phyloP scores from a whole-genome alignment of 352 stramenopile species.

The Sclerospora graminicola region DNA sequence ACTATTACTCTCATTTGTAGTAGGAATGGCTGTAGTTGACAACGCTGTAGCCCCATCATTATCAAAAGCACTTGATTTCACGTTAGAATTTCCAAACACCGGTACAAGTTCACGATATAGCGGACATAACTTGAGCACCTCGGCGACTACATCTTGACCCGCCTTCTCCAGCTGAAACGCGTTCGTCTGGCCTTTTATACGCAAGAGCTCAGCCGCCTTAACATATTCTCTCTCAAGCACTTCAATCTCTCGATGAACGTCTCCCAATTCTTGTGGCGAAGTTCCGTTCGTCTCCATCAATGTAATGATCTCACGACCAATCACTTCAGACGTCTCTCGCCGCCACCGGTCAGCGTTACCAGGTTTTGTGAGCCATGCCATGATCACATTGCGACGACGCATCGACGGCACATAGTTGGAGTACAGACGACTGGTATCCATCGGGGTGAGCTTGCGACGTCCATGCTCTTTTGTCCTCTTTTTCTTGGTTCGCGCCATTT shows the following conservation, averaged over 20 bases:
- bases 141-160: conserved; percentile 3
- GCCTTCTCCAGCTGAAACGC: conserved; percentile 13
- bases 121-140: conserved; percentile 16
- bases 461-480: conserved; percentile 1
- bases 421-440: conserved; percentile 10
- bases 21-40: not conserved
- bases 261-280: conserved; percentile 2
- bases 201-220: conserved; percentile 9
- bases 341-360: conserved; percentile 27
- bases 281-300: conserved; percentile 11
- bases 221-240: conserved; percentile 13
- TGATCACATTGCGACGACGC: conserved; percentile 19
- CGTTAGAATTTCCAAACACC: conserved; percentile 6
- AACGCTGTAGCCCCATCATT: not conserved
- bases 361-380: conserved; percentile 22
- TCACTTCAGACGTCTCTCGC: conserved; percentile 6
- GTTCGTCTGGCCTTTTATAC: conserved; percentile 8
- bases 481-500: conserved; percentile 5
- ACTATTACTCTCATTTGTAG: not conserved
- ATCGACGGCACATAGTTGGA: conserved; percentile 9
- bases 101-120: conserved; percentile 22
- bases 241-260: conserved; percentile 11
- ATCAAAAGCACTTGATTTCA: too few relatives aligned
- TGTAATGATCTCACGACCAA: conserved; percentile 12
- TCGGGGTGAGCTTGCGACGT: conserved; percentile 4